These are phyloP conservation scores for Diaporthe humulicola DNA, from an alignment of 2,329 filamentous ascomycete species.

Conservation along the genomic window DNA sequence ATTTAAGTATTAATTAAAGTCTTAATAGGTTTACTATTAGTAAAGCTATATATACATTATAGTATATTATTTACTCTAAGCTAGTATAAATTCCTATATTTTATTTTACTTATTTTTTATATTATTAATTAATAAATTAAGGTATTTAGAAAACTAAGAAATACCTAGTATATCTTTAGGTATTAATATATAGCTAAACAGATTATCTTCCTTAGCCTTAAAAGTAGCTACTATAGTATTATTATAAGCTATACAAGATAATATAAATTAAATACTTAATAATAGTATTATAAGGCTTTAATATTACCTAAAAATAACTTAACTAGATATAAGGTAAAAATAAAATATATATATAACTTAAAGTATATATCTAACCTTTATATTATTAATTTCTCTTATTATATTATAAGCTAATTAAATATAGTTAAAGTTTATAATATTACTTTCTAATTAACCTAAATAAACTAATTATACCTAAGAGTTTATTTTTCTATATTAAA, in stretches of 20 bases:
- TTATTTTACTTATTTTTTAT: neutral
- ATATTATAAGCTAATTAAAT: too few species aligned
- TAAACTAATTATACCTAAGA: neutral
- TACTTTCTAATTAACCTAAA: neutral
- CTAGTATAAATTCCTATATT: neutral
- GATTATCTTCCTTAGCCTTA: neutral
- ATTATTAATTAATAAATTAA: neutral
- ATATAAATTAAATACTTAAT: neutral
- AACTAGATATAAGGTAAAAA: neutral
- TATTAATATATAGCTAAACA: neutral
- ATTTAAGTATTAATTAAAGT: too few species aligned
- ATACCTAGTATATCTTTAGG: neutral
- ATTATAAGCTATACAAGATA: neutral
- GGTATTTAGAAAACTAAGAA: too few species aligned
- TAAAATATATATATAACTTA: neutral
- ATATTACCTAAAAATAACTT: neutral
- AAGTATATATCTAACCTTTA: neutral
- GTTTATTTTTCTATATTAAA: too few species aligned
- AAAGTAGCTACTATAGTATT: neutral
- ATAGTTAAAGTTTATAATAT: too few species aligned
- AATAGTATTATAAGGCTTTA: neutral
- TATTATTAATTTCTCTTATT: too few species aligned
- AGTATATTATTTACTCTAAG: too few species aligned
- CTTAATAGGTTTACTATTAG: too few species aligned
- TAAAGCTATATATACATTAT: too few species aligned